These are phyloP conservation scores for Corylus heterophylla DNA, from an alignment of 306 rosid species.

Conservation along the genomic window DNA sequence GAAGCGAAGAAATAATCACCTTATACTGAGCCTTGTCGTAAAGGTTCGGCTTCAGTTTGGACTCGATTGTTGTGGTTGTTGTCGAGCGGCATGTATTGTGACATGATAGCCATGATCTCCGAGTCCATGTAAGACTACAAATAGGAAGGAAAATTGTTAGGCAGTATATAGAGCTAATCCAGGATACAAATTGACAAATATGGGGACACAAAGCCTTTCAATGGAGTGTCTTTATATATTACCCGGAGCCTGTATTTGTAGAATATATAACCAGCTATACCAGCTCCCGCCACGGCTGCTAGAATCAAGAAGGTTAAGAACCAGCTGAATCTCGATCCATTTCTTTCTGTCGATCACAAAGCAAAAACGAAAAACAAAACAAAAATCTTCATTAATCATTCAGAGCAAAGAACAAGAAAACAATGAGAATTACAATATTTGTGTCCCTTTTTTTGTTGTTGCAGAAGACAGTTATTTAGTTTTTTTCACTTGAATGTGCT, in stretches of 20 bases:
- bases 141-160: not conserved
- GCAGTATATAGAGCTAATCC: conserved; percentile 1
- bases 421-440: not conserved
- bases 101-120: conserved; percentile 95
- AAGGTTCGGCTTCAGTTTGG: conserved; percentile 60
- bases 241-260: conserved; percentile 96
- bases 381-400: not conserved
- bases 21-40: conserved; percentile 52
- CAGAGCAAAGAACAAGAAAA: not conserved
- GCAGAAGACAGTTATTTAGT: not conserved
- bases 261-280: conserved; percentile 73
- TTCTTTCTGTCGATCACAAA: conserved; percentile 55
- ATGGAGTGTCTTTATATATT: conserved; percentile 29
- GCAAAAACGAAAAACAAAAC: conserved; percentile 13
- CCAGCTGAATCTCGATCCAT: conserved; percentile 60
- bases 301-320: conserved; percentile 49
- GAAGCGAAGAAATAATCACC: conserved; percentile 39
- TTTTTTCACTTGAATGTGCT: not conserved
- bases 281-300: conserved; percentile 61
- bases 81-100: conserved; percentile 96
- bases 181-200: not conserved
- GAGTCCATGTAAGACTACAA: conserved; percentile 93
- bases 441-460: not conserved
- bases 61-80: conserved; percentile 54
- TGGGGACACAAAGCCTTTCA: not conserved